Base-by-base conservation (phyloP, 108 stramenopile species). In the Schizochytrium sp. region DNA sequence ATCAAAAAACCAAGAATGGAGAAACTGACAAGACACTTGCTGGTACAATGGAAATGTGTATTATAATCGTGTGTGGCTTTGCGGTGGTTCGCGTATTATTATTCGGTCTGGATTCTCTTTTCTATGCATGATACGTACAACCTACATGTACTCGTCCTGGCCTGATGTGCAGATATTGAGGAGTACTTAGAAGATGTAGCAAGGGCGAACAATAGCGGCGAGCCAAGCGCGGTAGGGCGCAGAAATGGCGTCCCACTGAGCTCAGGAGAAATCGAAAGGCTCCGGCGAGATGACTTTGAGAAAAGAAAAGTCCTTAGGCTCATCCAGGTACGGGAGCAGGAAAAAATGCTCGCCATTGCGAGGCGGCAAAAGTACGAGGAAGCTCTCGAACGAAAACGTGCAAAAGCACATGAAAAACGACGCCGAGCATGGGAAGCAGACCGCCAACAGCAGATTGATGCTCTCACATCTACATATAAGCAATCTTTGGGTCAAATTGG, bases 271-370 rank as follows among this genome's bases (percentile, higher is more conserved):
- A 69, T 69, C 2, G 64, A 69, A 15, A 38, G 64, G 42, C 64
- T 69, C 5, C 64, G 64, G 42, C 64, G 64, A 38, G 64, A 69
- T 8, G 64, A 69, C 64, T 69, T 69, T 69, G 64, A 69, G 28
- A 69, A 69, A 15, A 38, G 64, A 38, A 69, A 44, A 15, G 44
- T 44, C 40, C 2, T 69, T 8, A 38, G 64, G 19, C 64, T 69
- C 0, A 69, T 69, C 64, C 64, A 69, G 64, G 64, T 69, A 38
- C 64, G 64, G 42, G 64, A 69, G 64, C 64, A 69, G 28, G 64
- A 38, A 7, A 69, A 69, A 15, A 69, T 44, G 1, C 40, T 69
- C 64, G 64, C 64, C 64, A 69, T 69, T 44, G 64, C 64, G 10
- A 12, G 64, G 28, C 0, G 64, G 15, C 64, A 69, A 69, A 69